Evolutionary conservation across 2,329 filamentous ascomycete genomes (phyloP), one percentile per base, ranked within the genome.

Genomic region (Magnaporthiopsis poae): DNA sequence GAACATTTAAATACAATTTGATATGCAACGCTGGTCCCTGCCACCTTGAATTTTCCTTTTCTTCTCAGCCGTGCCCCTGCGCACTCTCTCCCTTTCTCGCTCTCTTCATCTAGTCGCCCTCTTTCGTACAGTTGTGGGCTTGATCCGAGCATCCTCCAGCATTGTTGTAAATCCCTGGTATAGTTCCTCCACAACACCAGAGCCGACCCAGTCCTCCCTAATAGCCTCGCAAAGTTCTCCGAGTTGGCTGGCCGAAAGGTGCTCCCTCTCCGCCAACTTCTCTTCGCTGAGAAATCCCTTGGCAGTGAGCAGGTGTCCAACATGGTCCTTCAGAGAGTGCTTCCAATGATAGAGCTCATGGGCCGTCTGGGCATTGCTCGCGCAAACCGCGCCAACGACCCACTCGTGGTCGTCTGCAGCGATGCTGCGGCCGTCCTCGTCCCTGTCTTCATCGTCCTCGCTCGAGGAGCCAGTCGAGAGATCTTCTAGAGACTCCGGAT

Each of bases 261-360:
- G 80, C 67, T 88, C 86, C 11, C 89, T 80, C 73, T 86, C 80
- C 1, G 86, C 78, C 39, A 92, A 78, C 71, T 86, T 82, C 13
- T 82, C 77, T 0, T 86, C 77, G 0, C 78, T 79, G 69, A 89
- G 80, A 69, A 88, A 82, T 0, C 86, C 86, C 67, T 87, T 80
- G 1, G 75, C 75, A 31, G 81, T 76, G 0, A 95, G 83, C 65
- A 84, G 85, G 35, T 83, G 81, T 31, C 89, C 80, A 0, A 93
- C 87, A 83, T 85, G 90, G 69, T 88, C 82, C 72, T 90, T 88
- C n/a, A 94, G 84, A 62, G 87, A 84, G 68, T 84, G 85, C 67
- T 88, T 88, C 91, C 91, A 93, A 76, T 95, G 91, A 5, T 86
- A 82, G 3, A 94, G 81, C 0, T 82, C 83, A 72, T 94, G 90